A percentile compares a stretch with the other conserved stretches of the same genome.
Evolutionary conservation across 2,329 filamentous ascomycete genomes (phyloP).

Genomic region (Pseudopyrenochaeta lycopersici): DNA sequence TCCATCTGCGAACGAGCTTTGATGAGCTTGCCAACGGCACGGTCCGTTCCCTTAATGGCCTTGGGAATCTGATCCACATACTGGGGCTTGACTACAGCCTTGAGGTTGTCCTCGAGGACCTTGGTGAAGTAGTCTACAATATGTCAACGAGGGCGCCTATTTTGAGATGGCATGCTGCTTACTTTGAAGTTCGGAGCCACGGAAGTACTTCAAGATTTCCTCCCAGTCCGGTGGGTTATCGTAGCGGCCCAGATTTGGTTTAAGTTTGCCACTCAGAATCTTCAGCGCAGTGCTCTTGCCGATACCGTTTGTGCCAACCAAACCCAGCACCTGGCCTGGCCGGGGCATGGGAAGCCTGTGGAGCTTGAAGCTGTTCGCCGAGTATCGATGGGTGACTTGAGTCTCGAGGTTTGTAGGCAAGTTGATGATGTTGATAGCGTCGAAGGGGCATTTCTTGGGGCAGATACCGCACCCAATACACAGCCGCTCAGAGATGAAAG

Average conservation of each 20-base stretch:
- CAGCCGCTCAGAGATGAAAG: slow-evolving; percentile 95
- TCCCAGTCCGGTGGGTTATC: slow-evolving; percentile 99
- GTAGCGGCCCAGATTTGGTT: slow-evolving; percentile 94
- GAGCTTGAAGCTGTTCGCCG: slow-evolving; percentile 99
- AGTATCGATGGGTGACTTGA: slow-evolving; percentile 97
- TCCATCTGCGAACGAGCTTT: slow-evolving; percentile 77
- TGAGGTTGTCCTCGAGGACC: slow-evolving; percentile 93
- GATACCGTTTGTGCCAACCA: slow-evolving; percentile 99
- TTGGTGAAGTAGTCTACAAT: slow-evolving; percentile 94
- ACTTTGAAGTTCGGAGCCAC: slow-evolving; percentile 97
- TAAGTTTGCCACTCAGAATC: slow-evolving; percentile 97
- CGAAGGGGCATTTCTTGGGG: slow-evolving; percentile 98
- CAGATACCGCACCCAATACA: slow-evolving; percentile 99
- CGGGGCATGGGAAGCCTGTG: slow-evolving; percentile 95
- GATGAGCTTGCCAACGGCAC: slow-evolving; percentile 81
- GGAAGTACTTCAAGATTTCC: slow-evolving; percentile 97
- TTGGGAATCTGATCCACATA: slow-evolving; percentile 98
- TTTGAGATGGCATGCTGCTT: slow-evolving; percentile 44
- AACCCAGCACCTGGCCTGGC: slow-evolving; percentile 91
- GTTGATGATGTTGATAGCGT: slow-evolving; percentile 99
- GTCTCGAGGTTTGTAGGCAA: slow-evolving; percentile 98
- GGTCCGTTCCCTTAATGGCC: slow-evolving; percentile 83
- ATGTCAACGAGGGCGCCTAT: slow-evolving; percentile 25
- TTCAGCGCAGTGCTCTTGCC: slow-evolving; percentile 99
- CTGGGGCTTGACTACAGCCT: slow-evolving; percentile 98